phyloP scores from a whole-genome alignment of 805 yeast genomes.

The Suhomyces kilbournensis region DNA sequence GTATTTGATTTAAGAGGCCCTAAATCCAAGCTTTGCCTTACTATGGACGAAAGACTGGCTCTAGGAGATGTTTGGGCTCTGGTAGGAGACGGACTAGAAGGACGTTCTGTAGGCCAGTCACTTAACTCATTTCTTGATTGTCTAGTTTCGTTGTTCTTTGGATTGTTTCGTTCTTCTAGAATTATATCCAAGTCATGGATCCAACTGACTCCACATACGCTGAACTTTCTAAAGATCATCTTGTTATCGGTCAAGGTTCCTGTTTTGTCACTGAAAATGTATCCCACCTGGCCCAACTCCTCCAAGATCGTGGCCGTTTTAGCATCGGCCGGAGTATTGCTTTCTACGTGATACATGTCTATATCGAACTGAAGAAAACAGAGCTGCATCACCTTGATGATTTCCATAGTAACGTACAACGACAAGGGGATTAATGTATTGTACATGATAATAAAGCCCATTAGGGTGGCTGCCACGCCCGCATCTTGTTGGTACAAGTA shows the following conservation, averaged over 20 bases:
- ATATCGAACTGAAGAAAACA: slow-evolving; percentile 81
- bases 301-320: slow-evolving; percentile 94
- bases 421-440: slow-evolving; percentile 95
- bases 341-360: slow-evolving; percentile 85
- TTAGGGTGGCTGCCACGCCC: slow-evolving; percentile 82
- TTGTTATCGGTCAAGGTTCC: slow-evolving; percentile 94
- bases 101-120: not conserved
- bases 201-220: slow-evolving; percentile 90
- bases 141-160: not conserved
- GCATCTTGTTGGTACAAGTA: slow-evolving; percentile 71
- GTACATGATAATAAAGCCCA: slow-evolving; percentile 97
- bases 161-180: slow-evolving; percentile 19
- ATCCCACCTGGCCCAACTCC: slow-evolving; percentile 95
- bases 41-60: slow-evolving; percentile 31
- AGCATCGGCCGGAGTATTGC: slow-evolving; percentile 91
- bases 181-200: slow-evolving; percentile 65
- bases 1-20: slow-evolving; percentile 17
- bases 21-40: slow-evolving; percentile 33
- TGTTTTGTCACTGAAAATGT: slow-evolving; percentile 92
- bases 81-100: not conserved
- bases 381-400: slow-evolving; percentile 86
- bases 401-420: slow-evolving; percentile 93
- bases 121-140: not conserved
- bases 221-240: slow-evolving; percentile 87
- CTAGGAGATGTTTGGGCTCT: slow-evolving; percentile 7